phyloP scores from a whole-genome alignment of 768 basidiomycete genomes.

The Russula ochroleuca region DNA sequence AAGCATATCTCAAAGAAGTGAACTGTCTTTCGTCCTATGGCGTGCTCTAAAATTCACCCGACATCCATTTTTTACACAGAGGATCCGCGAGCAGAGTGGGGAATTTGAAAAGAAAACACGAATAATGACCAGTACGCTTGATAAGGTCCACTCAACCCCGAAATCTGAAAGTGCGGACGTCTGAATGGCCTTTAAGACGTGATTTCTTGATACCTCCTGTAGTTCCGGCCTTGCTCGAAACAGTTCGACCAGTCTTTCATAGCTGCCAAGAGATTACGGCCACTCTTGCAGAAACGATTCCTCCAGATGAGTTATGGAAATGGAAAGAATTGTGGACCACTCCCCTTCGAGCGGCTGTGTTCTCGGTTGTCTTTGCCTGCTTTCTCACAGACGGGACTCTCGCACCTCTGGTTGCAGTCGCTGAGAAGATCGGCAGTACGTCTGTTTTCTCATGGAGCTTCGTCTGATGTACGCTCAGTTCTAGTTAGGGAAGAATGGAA shows the following conservation, averaged over 20 bases:
- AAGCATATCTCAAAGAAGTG: constrained; percentile 26
- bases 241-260: constrained; percentile 51
- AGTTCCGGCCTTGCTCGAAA: constrained; percentile 61
- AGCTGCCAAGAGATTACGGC: constrained; percentile 50
- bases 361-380: constrained; percentile 59
- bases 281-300: constrained; percentile 55
- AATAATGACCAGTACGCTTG: constrained; percentile 66
- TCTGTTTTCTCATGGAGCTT: constrained; percentile 3
- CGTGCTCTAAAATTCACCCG: not conserved
- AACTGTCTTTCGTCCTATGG: not conserved
- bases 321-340: constrained; percentile 84
- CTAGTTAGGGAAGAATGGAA: constrained; percentile 68
- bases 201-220: constrained; percentile 6
- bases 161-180: constrained; percentile 48
- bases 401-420: constrained; percentile 50
- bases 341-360: constrained; percentile 62
- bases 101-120: constrained; percentile 74
- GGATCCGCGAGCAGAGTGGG: constrained; percentile 72
- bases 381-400: constrained; percentile 59
- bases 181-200: not conserved
- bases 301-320: constrained; percentile 72
- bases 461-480: not conserved
- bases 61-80: constrained; percentile 40
- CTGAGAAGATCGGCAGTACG: constrained; percentile 65
- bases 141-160: constrained; percentile 76